These are phyloP conservation scores for Suillus ampliporus DNA, from an alignment of 768 basidiomycete genomes.

Conservation along the genomic window DNA sequence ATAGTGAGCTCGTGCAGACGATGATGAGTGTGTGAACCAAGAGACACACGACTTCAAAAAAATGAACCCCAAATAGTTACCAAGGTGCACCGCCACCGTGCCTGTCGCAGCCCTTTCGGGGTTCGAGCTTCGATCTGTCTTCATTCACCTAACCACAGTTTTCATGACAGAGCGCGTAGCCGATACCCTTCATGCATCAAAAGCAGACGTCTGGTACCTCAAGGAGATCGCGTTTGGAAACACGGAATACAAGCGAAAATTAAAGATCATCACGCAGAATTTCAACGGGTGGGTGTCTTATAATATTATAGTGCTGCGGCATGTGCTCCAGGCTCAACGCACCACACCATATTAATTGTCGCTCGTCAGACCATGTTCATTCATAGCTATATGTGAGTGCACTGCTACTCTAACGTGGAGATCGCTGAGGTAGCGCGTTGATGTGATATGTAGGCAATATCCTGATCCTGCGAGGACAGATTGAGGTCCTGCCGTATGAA, in stretches of 20 bases:
- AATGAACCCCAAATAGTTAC: not conserved
- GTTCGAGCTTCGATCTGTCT: not conserved
- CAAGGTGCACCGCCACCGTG: not conserved
- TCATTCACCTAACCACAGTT: not conserved
- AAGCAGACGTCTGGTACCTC: slow-evolving; percentile 75
- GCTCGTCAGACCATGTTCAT: slow-evolving; percentile 78
- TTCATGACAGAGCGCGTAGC: slow-evolving; percentile 24
- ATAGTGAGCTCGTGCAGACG: too few relatives aligned
- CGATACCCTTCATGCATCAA: slow-evolving; percentile 29
- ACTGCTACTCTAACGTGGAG: not conserved
- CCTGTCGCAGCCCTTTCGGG: not conserved
- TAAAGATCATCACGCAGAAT: slow-evolving; percentile 82
- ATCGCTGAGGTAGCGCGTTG: slow-evolving; percentile 8
- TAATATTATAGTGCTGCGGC: not conserved
- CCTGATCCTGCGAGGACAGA: slow-evolving; percentile 82
- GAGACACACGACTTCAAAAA: too few relatives aligned
- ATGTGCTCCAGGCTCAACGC: not conserved
- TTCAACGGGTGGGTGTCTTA: slow-evolving; percentile 70
- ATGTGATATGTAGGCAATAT: slow-evolving; percentile 68
- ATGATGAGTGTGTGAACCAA: not conserved
- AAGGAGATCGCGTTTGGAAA: slow-evolving; percentile 64
- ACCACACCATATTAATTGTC: not conserved
- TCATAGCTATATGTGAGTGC: slow-evolving; percentile 83
- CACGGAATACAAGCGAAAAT: slow-evolving; percentile 31
- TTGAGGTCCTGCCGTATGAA: slow-evolving; percentile 68